These are phyloP conservation scores for Erigeron philadelphicus DNA, from an alignment of 140 eudicot species.

Conservation along the genomic window DNA sequence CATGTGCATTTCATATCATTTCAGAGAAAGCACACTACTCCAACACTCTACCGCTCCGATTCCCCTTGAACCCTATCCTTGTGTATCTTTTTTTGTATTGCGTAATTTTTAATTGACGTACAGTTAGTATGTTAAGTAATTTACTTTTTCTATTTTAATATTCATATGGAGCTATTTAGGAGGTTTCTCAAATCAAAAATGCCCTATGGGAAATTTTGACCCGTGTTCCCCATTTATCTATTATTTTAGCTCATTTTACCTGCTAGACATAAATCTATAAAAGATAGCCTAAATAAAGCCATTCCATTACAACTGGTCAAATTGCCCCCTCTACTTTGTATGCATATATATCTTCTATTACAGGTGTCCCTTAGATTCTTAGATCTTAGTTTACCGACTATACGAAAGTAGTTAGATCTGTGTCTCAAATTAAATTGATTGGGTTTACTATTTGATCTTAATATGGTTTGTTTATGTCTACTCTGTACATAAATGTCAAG, in stretches of 20 bases:
- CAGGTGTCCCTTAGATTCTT: not conserved
- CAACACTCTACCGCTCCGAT: too few species aligned
- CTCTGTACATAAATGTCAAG: not conserved
- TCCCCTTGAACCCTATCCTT: not conserved
- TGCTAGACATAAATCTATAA: not conserved
- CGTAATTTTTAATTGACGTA: not conserved
- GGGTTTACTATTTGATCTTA: not conserved
- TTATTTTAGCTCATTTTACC: not conserved
- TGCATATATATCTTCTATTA: not conserved
- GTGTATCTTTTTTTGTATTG: not conserved
- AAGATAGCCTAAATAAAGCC: not conserved
- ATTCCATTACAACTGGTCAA: not conserved
- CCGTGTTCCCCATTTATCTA: not conserved
- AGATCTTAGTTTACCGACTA: not conserved
- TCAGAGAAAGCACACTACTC: too few species aligned
- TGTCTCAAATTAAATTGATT: not conserved
- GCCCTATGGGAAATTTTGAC: not conserved
- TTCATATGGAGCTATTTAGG: not conserved
- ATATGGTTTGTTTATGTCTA: not conserved
- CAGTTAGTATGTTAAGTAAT: not conserved
- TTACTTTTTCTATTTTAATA: not conserved
- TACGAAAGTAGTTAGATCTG: not conserved
- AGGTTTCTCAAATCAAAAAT: not conserved
- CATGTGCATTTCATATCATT: too few species aligned
- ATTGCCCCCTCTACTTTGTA: not conserved